Evolutionary conservation across 2,329 filamentous ascomycete genomes (phyloP).

Genomic region (Colletotrichum coccodes): DNA sequence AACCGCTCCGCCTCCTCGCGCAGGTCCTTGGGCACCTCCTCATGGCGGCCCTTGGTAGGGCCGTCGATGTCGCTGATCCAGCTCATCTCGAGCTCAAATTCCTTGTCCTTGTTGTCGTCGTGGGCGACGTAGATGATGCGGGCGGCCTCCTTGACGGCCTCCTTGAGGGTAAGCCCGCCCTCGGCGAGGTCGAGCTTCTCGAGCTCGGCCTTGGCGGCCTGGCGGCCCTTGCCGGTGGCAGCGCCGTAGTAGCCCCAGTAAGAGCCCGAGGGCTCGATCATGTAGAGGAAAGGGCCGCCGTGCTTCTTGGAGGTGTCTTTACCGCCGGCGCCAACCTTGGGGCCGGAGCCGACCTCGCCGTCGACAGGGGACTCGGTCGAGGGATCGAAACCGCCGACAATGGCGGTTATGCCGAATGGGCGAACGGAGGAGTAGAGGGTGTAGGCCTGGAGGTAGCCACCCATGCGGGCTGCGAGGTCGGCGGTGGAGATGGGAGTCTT

Average conservation of each 20-base stretch:
- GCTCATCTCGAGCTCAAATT: conserved; percentile 99
- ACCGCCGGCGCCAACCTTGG: conserved; percentile 82
- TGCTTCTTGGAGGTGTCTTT: conserved; percentile 79
- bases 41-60: conserved; percentile 90
- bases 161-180: conserved; percentile 79
- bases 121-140: conserved; percentile 97
- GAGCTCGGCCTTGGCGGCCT: conserved; percentile 96
- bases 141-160: conserved; percentile 96
- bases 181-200: conserved; percentile 94
- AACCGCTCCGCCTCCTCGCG: conserved; percentile 91
- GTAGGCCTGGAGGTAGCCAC: conserved; percentile 95
- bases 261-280: conserved; percentile 96
- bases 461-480: conserved; percentile 91
- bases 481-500: conserved; percentile 92
- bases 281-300: conserved; percentile 94
- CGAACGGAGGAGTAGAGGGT: conserved; percentile 97
- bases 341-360: conserved; percentile 87
- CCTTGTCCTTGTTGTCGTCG: conserved; percentile 99
- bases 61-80: conserved; percentile 91
- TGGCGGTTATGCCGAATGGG: conserved; percentile 95
- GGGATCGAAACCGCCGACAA: conserved; percentile 92
- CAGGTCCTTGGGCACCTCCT: conserved; percentile 92
- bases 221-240: conserved; percentile 94
- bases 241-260: conserved; percentile 99
- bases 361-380: conserved; percentile 88